Evolutionary conservation across 2,329 filamentous ascomycete genomes (phyloP).

Genomic region (Zalaria sp.): DNA sequence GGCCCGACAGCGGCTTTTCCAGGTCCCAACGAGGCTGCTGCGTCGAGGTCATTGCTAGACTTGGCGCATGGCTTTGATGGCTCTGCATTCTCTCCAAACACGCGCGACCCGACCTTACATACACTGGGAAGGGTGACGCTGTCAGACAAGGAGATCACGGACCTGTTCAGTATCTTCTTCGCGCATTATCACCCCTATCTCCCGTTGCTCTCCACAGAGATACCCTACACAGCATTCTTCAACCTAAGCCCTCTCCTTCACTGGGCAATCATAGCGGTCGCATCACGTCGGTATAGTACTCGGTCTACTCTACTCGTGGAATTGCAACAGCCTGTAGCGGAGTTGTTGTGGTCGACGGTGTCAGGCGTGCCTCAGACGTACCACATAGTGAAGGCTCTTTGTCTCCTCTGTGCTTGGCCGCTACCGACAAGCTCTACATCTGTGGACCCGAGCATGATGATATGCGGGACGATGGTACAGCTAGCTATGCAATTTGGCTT

Average conservation of each 20-base stretch:
- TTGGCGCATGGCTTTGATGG: constrained; percentile 23
- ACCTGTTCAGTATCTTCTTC: constrained; percentile 64
- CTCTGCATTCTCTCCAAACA: constrained; percentile 34
- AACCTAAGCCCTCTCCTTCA: constrained; percentile 69
- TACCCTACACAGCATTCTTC: constrained; percentile 43
- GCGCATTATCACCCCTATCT: constrained; percentile 62
- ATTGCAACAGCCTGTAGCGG: constrained; percentile 50
- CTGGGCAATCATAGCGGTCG: constrained; percentile 69
- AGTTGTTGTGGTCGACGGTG: constrained; percentile 64
- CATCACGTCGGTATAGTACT: constrained; percentile 53
- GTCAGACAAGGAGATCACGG: constrained; percentile 26
- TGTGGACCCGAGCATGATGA: constrained; percentile 67
- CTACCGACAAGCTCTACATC: constrained; percentile 69
- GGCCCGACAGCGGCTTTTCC: constrained; percentile 11
- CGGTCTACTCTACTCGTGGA: constrained; percentile 52
- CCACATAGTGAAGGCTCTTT: constrained; percentile 68
- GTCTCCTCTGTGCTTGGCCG: constrained; percentile 69
- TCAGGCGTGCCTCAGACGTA: constrained; percentile 66
- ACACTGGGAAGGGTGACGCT: constrained; percentile 37
- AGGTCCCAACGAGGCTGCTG: constrained; percentile 22
- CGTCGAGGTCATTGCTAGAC: constrained; percentile 21
- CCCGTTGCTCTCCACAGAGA: constrained; percentile 62
- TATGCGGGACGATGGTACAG: constrained; percentile 77
- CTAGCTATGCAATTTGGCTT: constrained; percentile 71
- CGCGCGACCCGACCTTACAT: constrained; percentile 43